Conservation (phyloP, 2,329 filamentous ascomycete species). For the Tolypocladium ovalisporum region DNA sequence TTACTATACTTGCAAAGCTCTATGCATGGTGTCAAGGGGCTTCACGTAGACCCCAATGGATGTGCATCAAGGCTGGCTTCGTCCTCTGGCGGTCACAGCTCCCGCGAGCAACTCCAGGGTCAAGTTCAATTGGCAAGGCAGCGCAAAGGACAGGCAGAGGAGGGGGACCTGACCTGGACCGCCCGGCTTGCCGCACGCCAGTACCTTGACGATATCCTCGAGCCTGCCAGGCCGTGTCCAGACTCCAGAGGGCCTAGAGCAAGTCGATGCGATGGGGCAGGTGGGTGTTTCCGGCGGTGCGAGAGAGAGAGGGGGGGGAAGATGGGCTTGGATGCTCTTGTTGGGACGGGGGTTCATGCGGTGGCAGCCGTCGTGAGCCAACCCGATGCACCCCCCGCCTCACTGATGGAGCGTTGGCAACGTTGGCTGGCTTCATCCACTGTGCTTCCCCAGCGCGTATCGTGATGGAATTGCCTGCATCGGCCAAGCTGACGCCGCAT, state of each 20-base stretch:
- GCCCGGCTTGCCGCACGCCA: neutral
- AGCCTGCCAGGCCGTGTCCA: neutral
- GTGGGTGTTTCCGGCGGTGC: too few relatives aligned
- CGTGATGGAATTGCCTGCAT: neutral
- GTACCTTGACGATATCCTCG: neutral
- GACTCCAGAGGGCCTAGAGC: neutral
- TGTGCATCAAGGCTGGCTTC: neutral
- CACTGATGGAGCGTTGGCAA: neutral
- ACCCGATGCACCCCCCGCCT: neutral
- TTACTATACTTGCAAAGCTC: neutral
- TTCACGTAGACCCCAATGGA: neutral
- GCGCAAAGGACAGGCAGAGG: neutral
- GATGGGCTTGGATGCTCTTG: neutral
- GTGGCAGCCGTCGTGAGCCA: neutral
- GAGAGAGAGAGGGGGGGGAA: neutral
- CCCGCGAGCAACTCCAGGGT: neutral
- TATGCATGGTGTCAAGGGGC: neutral
- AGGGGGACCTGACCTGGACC: constrained; percentile 6
- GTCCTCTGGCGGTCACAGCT: neutral
- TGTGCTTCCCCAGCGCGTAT: neutral
- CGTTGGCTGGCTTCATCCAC: too few relatives aligned
- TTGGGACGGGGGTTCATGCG: neutral
- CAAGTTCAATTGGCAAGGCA: too few relatives aligned
- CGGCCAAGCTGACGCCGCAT: neutral
- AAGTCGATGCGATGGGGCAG: neutral